phyloP scores from a whole-genome alignment of 1,139 yeast species.

The Meyerozyma athensensis region DNA sequence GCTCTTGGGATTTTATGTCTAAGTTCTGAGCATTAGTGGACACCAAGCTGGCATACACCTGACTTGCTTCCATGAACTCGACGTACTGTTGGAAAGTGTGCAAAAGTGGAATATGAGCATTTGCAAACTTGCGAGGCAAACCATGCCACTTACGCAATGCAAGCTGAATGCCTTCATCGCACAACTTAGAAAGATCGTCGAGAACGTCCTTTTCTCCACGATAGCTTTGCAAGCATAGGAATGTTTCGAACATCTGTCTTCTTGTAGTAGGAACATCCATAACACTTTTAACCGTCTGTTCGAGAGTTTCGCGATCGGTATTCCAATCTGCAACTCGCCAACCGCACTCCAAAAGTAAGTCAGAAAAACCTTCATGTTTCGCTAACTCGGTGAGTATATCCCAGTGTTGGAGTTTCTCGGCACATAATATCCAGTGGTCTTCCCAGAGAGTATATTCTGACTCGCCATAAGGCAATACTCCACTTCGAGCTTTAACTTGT shows the following conservation, averaged over 20 bases:
- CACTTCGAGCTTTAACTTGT: slow-evolving; percentile 93
- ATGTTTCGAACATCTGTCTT: slow-evolving; percentile 91
- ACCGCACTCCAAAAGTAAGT: slow-evolving; percentile 90
- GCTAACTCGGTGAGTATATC: slow-evolving; percentile 95
- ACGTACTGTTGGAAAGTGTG: slow-evolving; percentile 97
- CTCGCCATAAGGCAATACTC: slow-evolving; percentile 92
- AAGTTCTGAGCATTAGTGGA: slow-evolving; percentile 89
- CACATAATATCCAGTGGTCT: slow-evolving; percentile 97
- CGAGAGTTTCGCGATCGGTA: slow-evolving; percentile 89
- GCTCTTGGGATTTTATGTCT: slow-evolving; percentile 88
- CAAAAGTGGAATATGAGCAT: slow-evolving; percentile 83
- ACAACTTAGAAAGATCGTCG: slow-evolving; percentile 75
- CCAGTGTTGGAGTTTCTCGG: slow-evolving; percentile 98
- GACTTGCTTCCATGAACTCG: slow-evolving; percentile 96
- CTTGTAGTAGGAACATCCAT: slow-evolving; percentile 99
- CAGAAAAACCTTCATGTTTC: slow-evolving; percentile 96
- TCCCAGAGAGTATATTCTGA: slow-evolving; percentile 97
- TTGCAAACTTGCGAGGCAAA: slow-evolving; percentile 70
- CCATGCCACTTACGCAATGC: slow-evolving; percentile 93
- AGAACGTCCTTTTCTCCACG: slow-evolving; percentile 84
- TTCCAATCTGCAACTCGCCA: slow-evolving; percentile 99
- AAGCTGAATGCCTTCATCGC: slow-evolving; percentile 95
- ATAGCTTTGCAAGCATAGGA: slow-evolving; percentile 86
- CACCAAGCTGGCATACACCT: slow-evolving; percentile 82
- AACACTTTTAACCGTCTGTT: slow-evolving; percentile 89